Conservation (phyloP, 176 grass and related monocot genomes). For the Phoenix dactylifera region DNA sequence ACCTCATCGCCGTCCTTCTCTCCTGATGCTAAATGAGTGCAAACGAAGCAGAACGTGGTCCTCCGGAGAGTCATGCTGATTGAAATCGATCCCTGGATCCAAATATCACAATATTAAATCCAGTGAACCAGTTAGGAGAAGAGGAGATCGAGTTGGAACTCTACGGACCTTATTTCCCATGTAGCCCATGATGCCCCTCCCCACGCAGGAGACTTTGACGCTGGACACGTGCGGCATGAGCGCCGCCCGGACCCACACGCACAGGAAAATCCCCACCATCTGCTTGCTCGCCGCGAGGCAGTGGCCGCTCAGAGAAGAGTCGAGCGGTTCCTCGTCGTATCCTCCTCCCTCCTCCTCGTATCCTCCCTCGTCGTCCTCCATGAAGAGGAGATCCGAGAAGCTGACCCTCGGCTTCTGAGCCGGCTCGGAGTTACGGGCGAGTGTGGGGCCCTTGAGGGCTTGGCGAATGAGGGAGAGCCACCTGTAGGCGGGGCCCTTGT, state of each 20-base stretch:
- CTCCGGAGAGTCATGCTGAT: slow-evolving; percentile 58
- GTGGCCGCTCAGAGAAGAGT: slow-evolving; percentile 10
- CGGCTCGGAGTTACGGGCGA: not conserved
- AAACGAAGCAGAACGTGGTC: slow-evolving; percentile 75
- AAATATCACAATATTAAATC: not conserved
- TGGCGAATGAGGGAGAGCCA: slow-evolving; percentile 61
- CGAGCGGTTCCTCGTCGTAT: slow-evolving; percentile 26
- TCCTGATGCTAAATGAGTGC: slow-evolving; percentile 82
- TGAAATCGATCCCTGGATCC: slow-evolving; percentile 60
- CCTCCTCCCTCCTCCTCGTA: slow-evolving; percentile 10
- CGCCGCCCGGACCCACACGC: slow-evolving; percentile 61
- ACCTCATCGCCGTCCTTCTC: slow-evolving; percentile 87
- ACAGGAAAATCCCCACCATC: slow-evolving; percentile 92
- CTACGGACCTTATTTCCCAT: slow-evolving; percentile 82
- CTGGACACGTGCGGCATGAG: slow-evolving; percentile 28
- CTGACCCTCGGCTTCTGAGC: slow-evolving; percentile 7
- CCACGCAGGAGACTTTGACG: slow-evolving; percentile 52
- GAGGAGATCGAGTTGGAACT: no score
- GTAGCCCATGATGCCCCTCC: slow-evolving; percentile 86
- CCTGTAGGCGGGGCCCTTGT: slow-evolving; percentile 42
- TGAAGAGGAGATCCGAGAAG: slow-evolving; percentile 36
- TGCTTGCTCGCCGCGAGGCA: slow-evolving; percentile 58
- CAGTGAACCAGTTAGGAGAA: no score
- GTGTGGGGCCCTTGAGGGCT: slow-evolving; percentile 13
- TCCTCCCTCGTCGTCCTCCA: slow-evolving; percentile 18